Conservation (phyloP, 2,329 filamentous ascomycete species). For the Trichocomaceae sp. region DNA sequence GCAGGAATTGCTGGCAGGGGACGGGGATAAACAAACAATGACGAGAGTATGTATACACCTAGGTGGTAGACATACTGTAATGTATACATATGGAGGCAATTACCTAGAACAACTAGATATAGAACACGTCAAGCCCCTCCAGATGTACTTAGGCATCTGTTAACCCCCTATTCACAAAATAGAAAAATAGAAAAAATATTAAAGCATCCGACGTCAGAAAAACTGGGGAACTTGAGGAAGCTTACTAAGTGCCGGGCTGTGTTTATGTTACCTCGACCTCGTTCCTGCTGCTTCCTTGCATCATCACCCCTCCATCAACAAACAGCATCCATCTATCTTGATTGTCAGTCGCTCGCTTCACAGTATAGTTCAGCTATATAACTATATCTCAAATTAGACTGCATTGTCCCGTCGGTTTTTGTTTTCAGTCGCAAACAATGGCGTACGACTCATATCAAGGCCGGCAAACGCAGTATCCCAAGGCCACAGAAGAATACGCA, state of each 20-base stretch:
- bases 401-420: neutral
- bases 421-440: neutral
- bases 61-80: too few species aligned
- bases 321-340: too few species aligned
- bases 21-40: conserved; percentile 3
- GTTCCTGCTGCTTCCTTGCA: neutral
- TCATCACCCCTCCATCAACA: neutral
- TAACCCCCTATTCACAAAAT: too few species aligned
- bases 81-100: too few species aligned
- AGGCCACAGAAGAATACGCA: neutral
- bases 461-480: neutral
- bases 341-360: too few species aligned
- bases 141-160: too few species aligned
- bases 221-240: too few species aligned
- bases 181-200: too few species aligned
- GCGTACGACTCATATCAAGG: neutral
- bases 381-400: neutral
- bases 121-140: too few species aligned
- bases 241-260: neutral
- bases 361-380: neutral
- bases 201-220: too few species aligned
- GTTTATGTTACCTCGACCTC: neutral
- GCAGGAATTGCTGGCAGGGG: conserved; percentile 19
- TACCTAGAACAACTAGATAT: too few species aligned
- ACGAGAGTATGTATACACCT: neutral